A percentile compares a stretch with the other conserved stretches of the same genome.
Conservation (phyloP, 139 green algal genomes). For the Yamagishiella unicocca region DNA sequence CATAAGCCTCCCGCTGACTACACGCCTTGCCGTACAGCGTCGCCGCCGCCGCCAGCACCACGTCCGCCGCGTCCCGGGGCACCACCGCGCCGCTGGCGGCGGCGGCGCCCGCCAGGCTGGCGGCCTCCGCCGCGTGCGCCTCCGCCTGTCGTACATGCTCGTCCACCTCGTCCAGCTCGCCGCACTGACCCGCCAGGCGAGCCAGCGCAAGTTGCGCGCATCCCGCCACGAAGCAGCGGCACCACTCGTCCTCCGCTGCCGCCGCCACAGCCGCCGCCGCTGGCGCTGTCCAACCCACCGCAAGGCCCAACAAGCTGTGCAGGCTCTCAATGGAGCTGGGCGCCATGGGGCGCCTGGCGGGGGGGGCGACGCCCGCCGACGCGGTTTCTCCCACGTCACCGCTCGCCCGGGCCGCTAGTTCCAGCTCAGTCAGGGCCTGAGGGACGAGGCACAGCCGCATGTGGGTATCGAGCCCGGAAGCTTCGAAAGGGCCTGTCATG, state of each 20-base stretch:
- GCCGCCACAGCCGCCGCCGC: neutral
- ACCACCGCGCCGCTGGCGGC: neutral
- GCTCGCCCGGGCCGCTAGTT: too few species aligned
- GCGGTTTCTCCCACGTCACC: too few species aligned
- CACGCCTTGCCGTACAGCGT: conserved; percentile 36
- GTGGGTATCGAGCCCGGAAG: too few species aligned
- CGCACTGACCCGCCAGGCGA: neutral
- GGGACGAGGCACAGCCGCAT: too few species aligned
- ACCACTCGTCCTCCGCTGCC: neutral
- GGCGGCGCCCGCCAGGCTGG: neutral
- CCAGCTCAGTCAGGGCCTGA: too few species aligned
- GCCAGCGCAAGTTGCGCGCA: conserved; percentile 1
- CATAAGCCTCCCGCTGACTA: neutral
- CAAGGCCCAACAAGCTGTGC: neutral
- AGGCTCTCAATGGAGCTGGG: neutral
- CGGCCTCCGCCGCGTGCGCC: neutral
- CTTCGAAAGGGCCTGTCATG: too few species aligned
- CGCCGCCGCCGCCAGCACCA: conserved; percentile 24
- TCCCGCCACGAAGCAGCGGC: neutral
- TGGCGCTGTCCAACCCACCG: neutral
- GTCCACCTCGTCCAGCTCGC: conserved; percentile 25
- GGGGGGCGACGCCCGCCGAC: too few species aligned
- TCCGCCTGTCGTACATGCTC: conserved; percentile 11
- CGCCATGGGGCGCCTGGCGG: too few species aligned
- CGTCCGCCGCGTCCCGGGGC: neutral